Evolutionary conservation across 495 filamentous ascomycete species (phyloP).

Genomic region (Amniculicola lignicola): DNA sequence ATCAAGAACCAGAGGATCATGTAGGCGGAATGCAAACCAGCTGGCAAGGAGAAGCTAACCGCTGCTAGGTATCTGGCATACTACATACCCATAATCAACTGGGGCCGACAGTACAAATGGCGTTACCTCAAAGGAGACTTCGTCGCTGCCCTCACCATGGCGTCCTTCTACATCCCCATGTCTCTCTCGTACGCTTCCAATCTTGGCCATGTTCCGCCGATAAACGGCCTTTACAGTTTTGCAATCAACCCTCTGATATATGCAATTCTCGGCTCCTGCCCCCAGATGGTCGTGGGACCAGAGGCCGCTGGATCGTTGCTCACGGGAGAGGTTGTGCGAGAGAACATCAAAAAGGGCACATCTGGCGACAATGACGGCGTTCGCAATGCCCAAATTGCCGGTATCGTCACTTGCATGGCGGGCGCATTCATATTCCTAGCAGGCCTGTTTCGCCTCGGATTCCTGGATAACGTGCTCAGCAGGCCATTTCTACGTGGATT

Average conservation of each 20-base stretch:
- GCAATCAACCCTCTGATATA: constrained; percentile 89
- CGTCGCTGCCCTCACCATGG: constrained; percentile 80
- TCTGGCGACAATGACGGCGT: constrained; percentile 67
- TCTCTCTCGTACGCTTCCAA: constrained; percentile 90
- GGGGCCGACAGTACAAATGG: constrained; percentile 81
- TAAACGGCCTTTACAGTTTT: constrained; percentile 94
- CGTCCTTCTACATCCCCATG: constrained; percentile 98
- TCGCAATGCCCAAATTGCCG: constrained; percentile 76
- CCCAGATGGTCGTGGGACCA: constrained; percentile 90
- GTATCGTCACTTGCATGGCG: constrained; percentile 82
- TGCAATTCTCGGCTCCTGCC: constrained; percentile 83
- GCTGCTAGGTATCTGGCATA: constrained; percentile 78
- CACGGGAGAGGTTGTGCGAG: constrained; percentile 78
- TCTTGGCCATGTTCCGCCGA: constrained; percentile 85
- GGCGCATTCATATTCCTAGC: constrained; percentile 83
- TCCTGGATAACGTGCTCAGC: constrained; percentile 90
- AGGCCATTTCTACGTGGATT: constrained; percentile 91
- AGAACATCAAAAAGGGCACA: constrained; percentile 64
- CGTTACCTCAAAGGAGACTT: constrained; percentile 82
- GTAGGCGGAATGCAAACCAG: constrained; percentile 43
- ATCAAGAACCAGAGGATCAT: constrained; percentile 56
- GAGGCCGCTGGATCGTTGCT: constrained; percentile 92
- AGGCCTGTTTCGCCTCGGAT: constrained; percentile 81
- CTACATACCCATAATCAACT: constrained; percentile 86
- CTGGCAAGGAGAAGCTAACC: constrained; percentile 30